Base-by-base conservation (phyloP, 2,329 filamentous ascomycete genomes). In the Beauveria caledonica region DNA sequence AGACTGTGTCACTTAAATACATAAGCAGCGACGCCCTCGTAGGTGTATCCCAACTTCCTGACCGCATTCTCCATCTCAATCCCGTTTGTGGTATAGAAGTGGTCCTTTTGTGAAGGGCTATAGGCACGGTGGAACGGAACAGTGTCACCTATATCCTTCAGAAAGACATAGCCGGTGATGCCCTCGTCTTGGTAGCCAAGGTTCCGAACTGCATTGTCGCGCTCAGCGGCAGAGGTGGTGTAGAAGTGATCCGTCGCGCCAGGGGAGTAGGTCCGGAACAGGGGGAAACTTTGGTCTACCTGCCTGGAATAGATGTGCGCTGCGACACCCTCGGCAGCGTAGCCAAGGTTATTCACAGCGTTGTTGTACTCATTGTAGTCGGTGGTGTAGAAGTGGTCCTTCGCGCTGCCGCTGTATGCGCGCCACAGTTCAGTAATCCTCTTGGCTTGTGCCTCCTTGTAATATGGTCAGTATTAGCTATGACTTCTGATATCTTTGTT, bases 331-430 rank as follows among this genome's bases (percentile, higher is more conserved):
- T 61, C 60, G n/a, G 53, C 54, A 2, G 46, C 11, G 52, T 58
- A 61, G 15, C 60, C 60, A 10, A 58, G 54, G 5, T 48, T 58
- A 4, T 7, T 58, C 15, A 61, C 54, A 17, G 60, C 60, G 10
- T 61, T 61, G 48, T 58, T 58, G 40, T 61, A 61, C 21, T 61
- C 60, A 13, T n/a, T 23, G 29, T 48, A 61, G 40, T 61, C n/a
- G 11, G 54, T 58, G 19, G 60, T 61, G 60, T 61, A 61, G 19
- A 61, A 61, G 48, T 61, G 60, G 40, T 61, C 60, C 1, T 23
- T 7, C 3, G 54, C 54, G 1, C n/a, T 36, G 27, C 39, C 48
- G 29, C 60, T 61, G 54, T 61, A 61, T 3, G 60, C 60, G 11
- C 60, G 60, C 60, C 60, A 61, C n/a, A 61, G 48, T 27, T 51